Percentiles rank a stretch among this genome's conserved stretches.
Evolutionary conservation across 2,329 filamentous ascomycete genomes (phyloP).

Genomic region (Lecanoromycetidae sp.): DNA sequence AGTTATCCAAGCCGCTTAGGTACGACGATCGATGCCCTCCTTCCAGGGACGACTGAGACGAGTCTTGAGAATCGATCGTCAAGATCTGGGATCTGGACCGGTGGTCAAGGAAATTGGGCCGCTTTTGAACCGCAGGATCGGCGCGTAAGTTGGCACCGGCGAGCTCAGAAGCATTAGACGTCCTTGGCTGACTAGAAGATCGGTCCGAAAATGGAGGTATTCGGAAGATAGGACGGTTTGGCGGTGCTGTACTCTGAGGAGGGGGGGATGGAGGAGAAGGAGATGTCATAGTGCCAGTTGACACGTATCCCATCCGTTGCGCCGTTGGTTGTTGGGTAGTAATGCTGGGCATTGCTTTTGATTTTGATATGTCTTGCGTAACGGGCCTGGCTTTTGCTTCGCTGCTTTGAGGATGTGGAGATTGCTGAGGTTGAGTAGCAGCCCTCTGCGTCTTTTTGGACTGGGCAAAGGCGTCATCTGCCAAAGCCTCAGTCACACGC

Average conservation of each 20-base stretch:
- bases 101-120: constrained; percentile 34
- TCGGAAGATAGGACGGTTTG: constrained; percentile 39
- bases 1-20: constrained; percentile 48
- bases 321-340: constrained; percentile 30
- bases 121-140: constrained; percentile 24
- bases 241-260: constrained; percentile 20
- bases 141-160: constrained; percentile 29
- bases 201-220: constrained; percentile 38
- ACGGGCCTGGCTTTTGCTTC: constrained; percentile 21
- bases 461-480: constrained; percentile 68
- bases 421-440: not conserved
- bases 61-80: constrained; percentile 43
- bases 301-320: constrained; percentile 45
- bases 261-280: constrained; percentile 33
- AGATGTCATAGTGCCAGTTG: constrained; percentile 70
- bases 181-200: constrained; percentile 39
- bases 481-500: constrained; percentile 61
- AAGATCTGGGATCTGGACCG: constrained; percentile 40
- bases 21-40: constrained; percentile 32
- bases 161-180: constrained; percentile 19
- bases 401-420: constrained; percentile 16
- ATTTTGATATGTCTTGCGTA: constrained; percentile 12
- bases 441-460: constrained; percentile 28
- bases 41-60: constrained; percentile 59
- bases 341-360: constrained; percentile 19